Evolutionary conservation across 495 filamentous ascomycete species (phyloP), one percentile per base, ranked within the genome.

Genomic region (Daldinia childiae): DNA sequence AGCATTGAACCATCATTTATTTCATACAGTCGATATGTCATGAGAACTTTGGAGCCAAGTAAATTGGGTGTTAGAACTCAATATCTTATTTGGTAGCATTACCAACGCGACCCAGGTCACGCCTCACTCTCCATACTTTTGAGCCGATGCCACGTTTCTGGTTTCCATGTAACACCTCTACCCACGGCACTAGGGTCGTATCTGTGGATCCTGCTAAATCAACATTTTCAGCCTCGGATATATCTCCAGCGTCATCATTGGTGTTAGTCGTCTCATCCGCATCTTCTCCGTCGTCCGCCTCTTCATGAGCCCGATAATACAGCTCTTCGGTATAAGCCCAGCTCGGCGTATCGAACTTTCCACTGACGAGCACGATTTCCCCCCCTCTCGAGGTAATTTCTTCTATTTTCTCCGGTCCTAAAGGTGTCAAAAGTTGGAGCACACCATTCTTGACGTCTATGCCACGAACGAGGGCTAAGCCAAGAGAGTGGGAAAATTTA

Each of bases 311-410:
- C 29, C 59, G 64, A 57, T 69, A 63, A 51, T 82, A 79, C 5
- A 87, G 57, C 15, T 85, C 83, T 68, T 89, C 87, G 1, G 80
- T 81, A 62, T 87, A 89, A 12, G 85, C 85, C 88, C 87, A 90
- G 9, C 75, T 83, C 2, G 88, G 87, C 9, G 85, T 76, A 64
- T 89, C 87, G 50, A 88, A 85, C 75, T 82, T 86, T 3, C 87
- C 87, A 45, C 82, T 82, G 6, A 90, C 82, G n/a, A 89, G 77
- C 3, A 88, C 84, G 30, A 88, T 76, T 26, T 80, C 69, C 27
- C 78, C 76, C 11, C 78, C 82, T 0, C 27, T 69, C 4, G 74
- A 50, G 1, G 59, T 73, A 2, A 76, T 66, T 2, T 74, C 73
- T 51, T 79, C 68, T 14, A 86, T 66, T 15, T 58, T 64, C 17